These are phyloP conservation scores for Pelargonium cotyledonis DNA, from an alignment of 441 rosid genomes.

Conservation along the genomic window DNA sequence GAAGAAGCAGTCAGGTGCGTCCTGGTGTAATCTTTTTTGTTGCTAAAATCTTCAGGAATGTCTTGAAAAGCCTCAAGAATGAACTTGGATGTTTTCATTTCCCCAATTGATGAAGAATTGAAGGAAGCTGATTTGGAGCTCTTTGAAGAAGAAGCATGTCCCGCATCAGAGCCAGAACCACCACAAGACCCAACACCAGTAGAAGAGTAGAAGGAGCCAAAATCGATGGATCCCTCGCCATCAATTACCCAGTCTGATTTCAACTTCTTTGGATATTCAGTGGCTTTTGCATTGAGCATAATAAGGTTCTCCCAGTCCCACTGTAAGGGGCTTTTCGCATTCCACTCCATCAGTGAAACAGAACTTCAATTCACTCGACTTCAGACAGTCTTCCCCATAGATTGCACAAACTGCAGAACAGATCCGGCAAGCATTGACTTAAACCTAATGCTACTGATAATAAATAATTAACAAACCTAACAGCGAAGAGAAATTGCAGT, in stretches of 20 bases:
- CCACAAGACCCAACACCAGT: slow-evolving; percentile 41
- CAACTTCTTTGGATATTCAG: slow-evolving; percentile 46
- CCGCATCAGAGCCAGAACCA: slow-evolving; percentile 57
- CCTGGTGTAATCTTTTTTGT: slow-evolving; percentile 33
- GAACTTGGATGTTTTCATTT: slow-evolving; percentile 38
- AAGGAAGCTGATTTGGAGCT: slow-evolving; percentile 65
- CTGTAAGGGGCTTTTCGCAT: slow-evolving; percentile 48
- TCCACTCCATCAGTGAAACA: slow-evolving; percentile 69
- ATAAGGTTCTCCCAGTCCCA: slow-evolving; percentile 74
- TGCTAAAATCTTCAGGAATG: slow-evolving; percentile 31
- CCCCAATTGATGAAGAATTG: slow-evolving; percentile 55
- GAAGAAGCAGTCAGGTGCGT: slow-evolving; percentile 27
- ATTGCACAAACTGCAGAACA: slow-evolving; percentile 19
- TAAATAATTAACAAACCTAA: background rate
- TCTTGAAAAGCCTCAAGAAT: slow-evolving; percentile 38
- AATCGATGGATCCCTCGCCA: slow-evolving; percentile 47
- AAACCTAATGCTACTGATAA: background rate
- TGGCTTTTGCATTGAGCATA: slow-evolving; percentile 42
- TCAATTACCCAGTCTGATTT: slow-evolving; percentile 52
- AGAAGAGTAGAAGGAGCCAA: slow-evolving; percentile 55
- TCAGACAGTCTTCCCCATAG: slow-evolving; percentile 16
- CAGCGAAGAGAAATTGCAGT: background rate
- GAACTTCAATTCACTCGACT: slow-evolving; percentile 25
- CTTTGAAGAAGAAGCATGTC: slow-evolving; percentile 57
- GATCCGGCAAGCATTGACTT: slow-evolving; percentile 34